These are phyloP conservation scores for Claviceps pazoutovae DNA, from an alignment of 2,329 filamentous ascomycete species.

Conservation along the genomic window DNA sequence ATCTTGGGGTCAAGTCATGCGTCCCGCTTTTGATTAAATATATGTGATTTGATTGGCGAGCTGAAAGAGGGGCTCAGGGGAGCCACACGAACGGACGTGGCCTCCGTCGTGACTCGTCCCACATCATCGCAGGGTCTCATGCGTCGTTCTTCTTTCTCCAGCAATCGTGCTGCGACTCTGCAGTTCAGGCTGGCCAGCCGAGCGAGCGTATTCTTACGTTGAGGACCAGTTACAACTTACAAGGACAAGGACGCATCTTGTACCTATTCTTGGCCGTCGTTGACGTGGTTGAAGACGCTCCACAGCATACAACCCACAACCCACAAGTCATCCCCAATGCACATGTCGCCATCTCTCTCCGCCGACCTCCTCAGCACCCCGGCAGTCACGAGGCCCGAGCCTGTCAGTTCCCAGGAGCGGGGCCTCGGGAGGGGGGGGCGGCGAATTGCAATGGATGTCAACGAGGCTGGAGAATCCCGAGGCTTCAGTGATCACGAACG, in stretches of 20 bases:
- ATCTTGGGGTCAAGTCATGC: too few relatives aligned
- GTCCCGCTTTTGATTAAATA: too few relatives aligned
- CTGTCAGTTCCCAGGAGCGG: not conserved
- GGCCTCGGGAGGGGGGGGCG: not conserved
- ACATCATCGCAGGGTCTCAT: slow-evolving; percentile 2
- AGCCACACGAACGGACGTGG: too few relatives aligned
- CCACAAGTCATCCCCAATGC: not conserved
- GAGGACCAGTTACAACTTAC: too few relatives aligned
- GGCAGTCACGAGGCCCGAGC: slow-evolving; percentile 2
- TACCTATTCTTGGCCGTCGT: not conserved
- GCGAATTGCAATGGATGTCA: not conserved
- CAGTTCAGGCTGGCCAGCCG: not conserved
- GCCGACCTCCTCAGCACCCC: not conserved
- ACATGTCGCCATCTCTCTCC: not conserved
- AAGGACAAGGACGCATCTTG: not conserved
- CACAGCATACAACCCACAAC: not conserved
- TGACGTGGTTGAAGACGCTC: not conserved
- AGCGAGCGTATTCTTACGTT: not conserved
- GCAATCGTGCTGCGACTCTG: not conserved
- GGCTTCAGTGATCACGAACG: not conserved
- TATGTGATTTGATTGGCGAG: too few relatives aligned
- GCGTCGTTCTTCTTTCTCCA: not conserved
- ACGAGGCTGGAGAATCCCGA: not conserved
- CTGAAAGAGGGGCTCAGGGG: too few relatives aligned
- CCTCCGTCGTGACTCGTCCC: not conserved